Evolutionary conservation across 1,284 basidiomycete species (phyloP), one percentile per base, ranked within the genome.

Genomic region (Chalciporus sp.): DNA sequence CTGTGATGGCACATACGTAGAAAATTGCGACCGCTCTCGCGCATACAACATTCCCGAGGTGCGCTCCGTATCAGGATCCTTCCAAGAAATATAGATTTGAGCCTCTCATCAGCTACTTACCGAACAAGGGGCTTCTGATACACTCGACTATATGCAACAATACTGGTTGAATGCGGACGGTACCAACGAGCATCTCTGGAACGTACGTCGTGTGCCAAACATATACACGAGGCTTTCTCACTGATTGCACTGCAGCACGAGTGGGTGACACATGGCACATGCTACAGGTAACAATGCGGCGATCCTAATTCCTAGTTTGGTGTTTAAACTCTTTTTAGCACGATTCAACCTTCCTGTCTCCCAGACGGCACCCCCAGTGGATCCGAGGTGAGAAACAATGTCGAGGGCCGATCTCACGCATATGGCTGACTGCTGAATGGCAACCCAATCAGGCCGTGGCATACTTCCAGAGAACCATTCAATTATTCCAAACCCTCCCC

Each of bases 211-310:
- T 7, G 27, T 35, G 4, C 10, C 17, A 8, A 20, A 29, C 17
- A 10, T n/a, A n/a, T n/a, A n/a, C n/a, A 17, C n/a, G 7, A 42
- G 7, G 14, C 28, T 44, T 39, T 7, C 5, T 52, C 17, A 23
- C 42, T 57, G 67, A 57, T 31, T 16, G 8, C 23, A 39, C 48
- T 42, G 17, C 50, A 76, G 83, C 86, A 88, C 59, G 87, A 88
- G 67, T 90, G 86, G 88, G 59, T 73, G 19, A 83, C 74, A 16
- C 89, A 92, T 60, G 89, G 89, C 11, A 91, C 90, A 16, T 92
- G 90, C 68, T 81, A 81, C 71, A 84, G 82, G 82, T 83, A 60
- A 6, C 17, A 49, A 8, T 57, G 11, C 19, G 12, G 1, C 2
- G 16, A 29, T 31, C 29, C 8, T 31, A n/a, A 14, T 31, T 3